Evolutionary conservation across 1,284 basidiomycete genomes (phyloP).

Genomic region (Ceratobasidium sp.): DNA sequence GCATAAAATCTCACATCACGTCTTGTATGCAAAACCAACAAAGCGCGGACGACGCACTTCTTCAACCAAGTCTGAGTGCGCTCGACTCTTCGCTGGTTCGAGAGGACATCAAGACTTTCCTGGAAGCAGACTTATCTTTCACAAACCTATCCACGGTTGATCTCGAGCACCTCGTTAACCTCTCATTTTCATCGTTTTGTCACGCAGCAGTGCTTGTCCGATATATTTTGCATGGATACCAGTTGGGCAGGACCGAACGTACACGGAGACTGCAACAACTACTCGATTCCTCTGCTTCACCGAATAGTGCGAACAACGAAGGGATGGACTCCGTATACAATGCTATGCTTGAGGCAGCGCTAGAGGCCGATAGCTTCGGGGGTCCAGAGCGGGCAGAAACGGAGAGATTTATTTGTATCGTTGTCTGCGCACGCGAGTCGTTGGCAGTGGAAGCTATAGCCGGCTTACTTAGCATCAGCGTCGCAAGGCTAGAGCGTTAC

Average conservation of each 20-base stretch:
- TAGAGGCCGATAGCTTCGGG: background rate
- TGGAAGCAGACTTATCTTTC: background rate
- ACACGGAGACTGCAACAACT: background rate
- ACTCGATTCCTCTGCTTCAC: background rate
- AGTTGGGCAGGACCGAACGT: background rate
- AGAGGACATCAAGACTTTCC: conserved; percentile 3
- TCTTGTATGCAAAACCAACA: background rate
- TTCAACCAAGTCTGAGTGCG: background rate
- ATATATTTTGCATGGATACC: background rate
- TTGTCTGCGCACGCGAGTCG: conserved; percentile 4
- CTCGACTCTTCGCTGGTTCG: background rate
- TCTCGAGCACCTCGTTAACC: background rate
- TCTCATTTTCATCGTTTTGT: background rate
- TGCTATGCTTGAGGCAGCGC: background rate
- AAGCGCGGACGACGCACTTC: background rate
- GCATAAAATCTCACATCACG: background rate
- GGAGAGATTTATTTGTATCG: background rate
- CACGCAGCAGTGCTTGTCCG: background rate
- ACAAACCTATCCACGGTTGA: background rate
- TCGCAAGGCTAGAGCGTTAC: too few relatives aligned
- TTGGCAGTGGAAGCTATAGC: background rate
- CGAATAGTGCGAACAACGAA: background rate
- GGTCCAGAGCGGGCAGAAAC: background rate
- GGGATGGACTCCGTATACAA: background rate
- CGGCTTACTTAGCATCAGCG: background rate